phyloP scores from a whole-genome alignment of 306 rosid species.

The Citrullus amarus region DNA sequence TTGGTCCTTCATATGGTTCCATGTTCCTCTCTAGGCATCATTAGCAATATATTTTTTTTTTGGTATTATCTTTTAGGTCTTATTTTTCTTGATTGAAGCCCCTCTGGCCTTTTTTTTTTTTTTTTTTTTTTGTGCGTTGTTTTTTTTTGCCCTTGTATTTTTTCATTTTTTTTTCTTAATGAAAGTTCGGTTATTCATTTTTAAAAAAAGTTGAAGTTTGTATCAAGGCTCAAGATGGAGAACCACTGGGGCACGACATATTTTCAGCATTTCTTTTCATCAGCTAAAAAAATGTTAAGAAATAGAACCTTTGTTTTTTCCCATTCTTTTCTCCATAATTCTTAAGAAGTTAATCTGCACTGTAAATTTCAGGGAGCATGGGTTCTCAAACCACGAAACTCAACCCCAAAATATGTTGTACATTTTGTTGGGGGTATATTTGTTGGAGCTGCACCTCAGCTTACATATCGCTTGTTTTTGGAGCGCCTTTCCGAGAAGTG shows the following conservation, averaged over 20 bases:
- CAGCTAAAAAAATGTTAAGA: background rate
- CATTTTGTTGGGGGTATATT: constrained; percentile 95
- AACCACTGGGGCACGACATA: background rate
- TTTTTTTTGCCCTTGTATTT: background rate
- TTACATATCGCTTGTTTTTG: constrained; percentile 82
- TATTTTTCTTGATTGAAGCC: background rate
- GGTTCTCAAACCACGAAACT: constrained; percentile 71
- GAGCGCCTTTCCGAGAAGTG: constrained; percentile 83
- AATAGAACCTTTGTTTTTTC: background rate
- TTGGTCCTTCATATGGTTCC: background rate
- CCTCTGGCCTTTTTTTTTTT: background rate
- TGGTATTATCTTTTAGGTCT: background rate
- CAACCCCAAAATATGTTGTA: constrained; percentile 55
- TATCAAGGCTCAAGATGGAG: background rate
- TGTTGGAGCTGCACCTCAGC: constrained; percentile 99
- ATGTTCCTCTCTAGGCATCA: background rate
- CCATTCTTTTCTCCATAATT: constrained; percentile 7
- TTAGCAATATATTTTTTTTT: background rate
- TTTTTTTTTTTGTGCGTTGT: background rate
- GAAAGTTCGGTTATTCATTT: background rate
- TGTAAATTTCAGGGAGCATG: constrained; percentile 69
- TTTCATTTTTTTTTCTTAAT: background rate
- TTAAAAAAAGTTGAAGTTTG: background rate
- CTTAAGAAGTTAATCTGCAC: background rate
- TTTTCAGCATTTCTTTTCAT: background rate